A percentile compares a stretch with the other conserved stretches of the same genome.
phyloP scores from a whole-genome alignment of 2,329 filamentous ascomycete species.

The Claviceps arundinis region DNA sequence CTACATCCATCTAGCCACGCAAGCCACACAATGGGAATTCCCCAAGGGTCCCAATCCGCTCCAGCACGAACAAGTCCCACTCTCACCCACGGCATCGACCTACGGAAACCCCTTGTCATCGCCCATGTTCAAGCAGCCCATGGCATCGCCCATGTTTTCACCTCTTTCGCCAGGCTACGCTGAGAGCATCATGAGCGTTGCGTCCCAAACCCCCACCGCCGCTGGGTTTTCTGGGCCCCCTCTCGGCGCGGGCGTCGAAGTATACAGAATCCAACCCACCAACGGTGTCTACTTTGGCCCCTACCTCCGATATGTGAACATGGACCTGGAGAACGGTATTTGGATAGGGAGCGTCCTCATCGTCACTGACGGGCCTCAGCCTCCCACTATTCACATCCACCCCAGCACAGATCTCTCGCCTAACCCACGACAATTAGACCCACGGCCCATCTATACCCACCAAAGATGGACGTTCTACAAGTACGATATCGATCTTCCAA shows the following conservation, averaged over 20 bases:
- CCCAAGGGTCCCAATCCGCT: constrained; percentile 89
- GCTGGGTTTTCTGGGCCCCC: constrained; percentile 84
- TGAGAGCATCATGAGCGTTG: constrained; percentile 73
- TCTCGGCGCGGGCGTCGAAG: constrained; percentile 74
- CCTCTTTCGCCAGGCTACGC: constrained; percentile 75
- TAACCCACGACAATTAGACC: constrained; percentile 76
- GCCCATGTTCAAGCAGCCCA: constrained; percentile 41
- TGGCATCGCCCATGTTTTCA: constrained; percentile 72
- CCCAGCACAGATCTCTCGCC: constrained; percentile 81
- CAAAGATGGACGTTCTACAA: constrained; percentile 93
- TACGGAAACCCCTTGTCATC: constrained; percentile 64
- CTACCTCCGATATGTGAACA: constrained; percentile 90
- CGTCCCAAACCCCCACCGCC: constrained; percentile 58
- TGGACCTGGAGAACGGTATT: constrained; percentile 80
- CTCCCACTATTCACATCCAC: constrained; percentile 92
- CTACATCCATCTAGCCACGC: constrained; percentile 90
- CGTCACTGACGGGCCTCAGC: constrained; percentile 79
- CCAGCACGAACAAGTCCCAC: constrained; percentile 64
- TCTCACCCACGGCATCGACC: constrained; percentile 69
- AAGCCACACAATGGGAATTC: constrained; percentile 98
- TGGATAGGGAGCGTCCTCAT: constrained; percentile 93
- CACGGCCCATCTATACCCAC: constrained; percentile 73
- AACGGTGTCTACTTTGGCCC: constrained; percentile 98
- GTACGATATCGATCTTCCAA: constrained; percentile 80
- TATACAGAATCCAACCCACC: constrained; percentile 86